Conservation (phyloP, 306 rosid species). For the Hylodesmum podocarpum region DNA sequence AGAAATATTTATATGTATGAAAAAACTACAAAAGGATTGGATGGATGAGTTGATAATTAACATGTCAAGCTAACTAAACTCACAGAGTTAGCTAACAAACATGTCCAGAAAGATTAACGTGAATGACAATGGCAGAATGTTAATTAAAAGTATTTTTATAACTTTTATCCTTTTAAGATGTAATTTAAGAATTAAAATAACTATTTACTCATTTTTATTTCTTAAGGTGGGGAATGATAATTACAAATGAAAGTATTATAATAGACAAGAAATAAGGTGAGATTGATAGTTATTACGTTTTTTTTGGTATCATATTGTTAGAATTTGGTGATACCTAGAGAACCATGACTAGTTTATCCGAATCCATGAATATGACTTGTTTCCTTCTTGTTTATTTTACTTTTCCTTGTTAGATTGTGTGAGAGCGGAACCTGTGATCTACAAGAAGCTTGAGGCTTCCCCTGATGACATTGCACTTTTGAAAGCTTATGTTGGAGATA, state of each 20-base stretch:
- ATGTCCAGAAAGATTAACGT: too few relatives aligned
- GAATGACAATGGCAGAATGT: too few relatives aligned
- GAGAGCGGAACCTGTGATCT: slow-evolving; percentile 86
- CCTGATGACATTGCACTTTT: slow-evolving; percentile 60
- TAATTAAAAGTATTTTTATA: too few relatives aligned
- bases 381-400: neutral
- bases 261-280: neutral
- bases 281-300: neutral
- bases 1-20: too few relatives aligned
- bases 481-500: slow-evolving; percentile 83
- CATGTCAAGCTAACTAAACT: too few relatives aligned
- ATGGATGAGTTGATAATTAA: too few relatives aligned
- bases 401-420: slow-evolving; percentile 63
- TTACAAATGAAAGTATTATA: neutral
- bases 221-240: neutral
- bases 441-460: slow-evolving; percentile 68
- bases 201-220: too few relatives aligned
- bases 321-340: neutral
- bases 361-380: slow-evolving; percentile 15
- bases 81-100: too few relatives aligned
- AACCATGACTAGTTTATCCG: neutral
- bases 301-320: neutral
- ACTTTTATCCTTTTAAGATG: too few relatives aligned
- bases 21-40: too few relatives aligned
- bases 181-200: too few relatives aligned